Evolutionary conservation across 2,329 filamentous ascomycete genomes (phyloP).

Genomic region (Amesomyces nigricolor): DNA sequence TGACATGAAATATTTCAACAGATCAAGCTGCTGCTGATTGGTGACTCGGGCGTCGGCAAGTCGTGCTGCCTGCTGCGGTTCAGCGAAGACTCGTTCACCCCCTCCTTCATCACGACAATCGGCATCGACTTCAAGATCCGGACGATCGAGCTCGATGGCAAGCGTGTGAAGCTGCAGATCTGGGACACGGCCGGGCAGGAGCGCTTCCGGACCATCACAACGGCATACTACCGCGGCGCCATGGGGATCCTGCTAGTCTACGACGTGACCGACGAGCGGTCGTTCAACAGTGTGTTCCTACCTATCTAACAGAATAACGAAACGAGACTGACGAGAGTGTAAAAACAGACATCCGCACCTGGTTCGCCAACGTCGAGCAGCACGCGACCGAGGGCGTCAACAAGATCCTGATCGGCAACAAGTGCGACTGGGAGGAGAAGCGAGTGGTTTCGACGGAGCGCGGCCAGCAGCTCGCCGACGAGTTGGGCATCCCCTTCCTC

Average conservation of each 20-base stretch:
- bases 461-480: constrained; percentile 87
- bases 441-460: constrained; percentile 87
- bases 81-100: constrained; percentile 95
- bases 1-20: constrained; percentile 34
- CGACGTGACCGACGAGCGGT: constrained; percentile 94
- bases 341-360: constrained; percentile 84
- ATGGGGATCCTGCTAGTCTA: constrained; percentile 98
- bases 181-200: constrained; percentile 99
- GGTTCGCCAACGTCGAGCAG: constrained; percentile 98
- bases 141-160: constrained; percentile 97
- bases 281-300: constrained; percentile 74
- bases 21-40: constrained; percentile 97
- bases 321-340: constrained; percentile 5
- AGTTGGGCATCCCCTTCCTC: constrained; percentile 95
- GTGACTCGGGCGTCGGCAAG: constrained; percentile 94
- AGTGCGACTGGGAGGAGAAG: constrained; percentile 99
- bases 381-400: constrained; percentile 98
- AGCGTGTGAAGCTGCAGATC: constrained; percentile 98
- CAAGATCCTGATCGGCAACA: constrained; percentile 99
- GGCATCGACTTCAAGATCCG: constrained; percentile 99
- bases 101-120: constrained; percentile 97
- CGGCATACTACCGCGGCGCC: constrained; percentile 94
- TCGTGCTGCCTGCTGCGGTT: constrained; percentile 95
- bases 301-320: background rate
- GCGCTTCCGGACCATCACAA: constrained; percentile 97